A percentile compares a stretch with the other conserved stretches of the same genome.
Evolutionary conservation across 805 yeast genomes (phyloP).

Genomic region (Metschnikowia kunwiensis): DNA sequence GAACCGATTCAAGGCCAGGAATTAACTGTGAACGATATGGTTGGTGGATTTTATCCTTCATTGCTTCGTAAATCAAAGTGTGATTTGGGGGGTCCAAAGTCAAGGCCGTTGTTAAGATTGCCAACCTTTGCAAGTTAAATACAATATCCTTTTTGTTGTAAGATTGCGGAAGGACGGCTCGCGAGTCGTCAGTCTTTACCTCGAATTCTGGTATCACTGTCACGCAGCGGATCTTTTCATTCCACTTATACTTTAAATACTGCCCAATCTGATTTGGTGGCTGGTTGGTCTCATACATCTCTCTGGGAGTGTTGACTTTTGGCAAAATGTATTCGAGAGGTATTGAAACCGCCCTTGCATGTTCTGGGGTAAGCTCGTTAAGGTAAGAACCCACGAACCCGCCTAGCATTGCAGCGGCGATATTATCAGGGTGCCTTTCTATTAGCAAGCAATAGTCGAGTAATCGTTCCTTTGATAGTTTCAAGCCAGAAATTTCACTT

Average conservation of each 20-base stretch:
- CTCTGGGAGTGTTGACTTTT: slow-evolving; percentile 63
- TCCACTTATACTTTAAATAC: slow-evolving; percentile 83
- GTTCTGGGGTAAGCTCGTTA: slow-evolving; percentile 71
- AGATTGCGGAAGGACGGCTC: slow-evolving; percentile 82
- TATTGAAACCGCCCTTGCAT: slow-evolving; percentile 70
- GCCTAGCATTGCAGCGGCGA: slow-evolving; percentile 98
- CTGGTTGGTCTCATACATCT: slow-evolving; percentile 26
- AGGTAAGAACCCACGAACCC: slow-evolving; percentile 96
- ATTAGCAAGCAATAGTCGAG: slow-evolving; percentile 94
- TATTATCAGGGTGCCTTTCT: slow-evolving; percentile 97
- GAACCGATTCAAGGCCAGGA: slow-evolving; percentile 84
- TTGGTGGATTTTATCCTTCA: slow-evolving; percentile 96
- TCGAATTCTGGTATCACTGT: slow-evolving; percentile 94
- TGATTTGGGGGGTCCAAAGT: slow-evolving; percentile 82
- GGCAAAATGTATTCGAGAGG: slow-evolving; percentile 86
- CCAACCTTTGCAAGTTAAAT: slow-evolving; percentile 89
- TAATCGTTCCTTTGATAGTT: slow-evolving; percentile 74
- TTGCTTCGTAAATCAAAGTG: slow-evolving; percentile 81
- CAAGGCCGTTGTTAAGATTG: slow-evolving; percentile 88
- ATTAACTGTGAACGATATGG: slow-evolving; percentile 91
- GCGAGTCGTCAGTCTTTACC: slow-evolving; percentile 85
- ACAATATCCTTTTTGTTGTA: slow-evolving; percentile 81
- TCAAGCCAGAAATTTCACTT: slow-evolving; percentile 73
- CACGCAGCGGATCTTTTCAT: slow-evolving; percentile 75
- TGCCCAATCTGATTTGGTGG: slow-evolving; percentile 90